Evolutionary conservation across 2,329 filamentous ascomycete species (phyloP).

Genomic region (Penicillium verrucosum): DNA sequence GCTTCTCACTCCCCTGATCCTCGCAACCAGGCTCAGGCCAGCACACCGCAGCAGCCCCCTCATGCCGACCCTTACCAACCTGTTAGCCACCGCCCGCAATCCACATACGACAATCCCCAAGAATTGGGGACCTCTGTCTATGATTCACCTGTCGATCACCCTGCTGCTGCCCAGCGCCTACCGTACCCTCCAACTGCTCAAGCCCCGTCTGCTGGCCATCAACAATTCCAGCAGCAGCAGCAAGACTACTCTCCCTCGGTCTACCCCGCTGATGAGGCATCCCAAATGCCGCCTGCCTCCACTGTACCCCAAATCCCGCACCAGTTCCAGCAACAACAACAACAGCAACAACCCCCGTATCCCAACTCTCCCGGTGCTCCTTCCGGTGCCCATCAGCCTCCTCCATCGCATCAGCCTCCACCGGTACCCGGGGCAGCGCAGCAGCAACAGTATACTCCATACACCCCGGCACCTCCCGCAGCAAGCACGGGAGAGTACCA

Average conservation of each 20-base stretch:
- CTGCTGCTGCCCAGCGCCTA: slow-evolving; percentile 28
- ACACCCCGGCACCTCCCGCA: slow-evolving; percentile 25
- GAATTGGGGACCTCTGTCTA: slow-evolving; percentile 76
- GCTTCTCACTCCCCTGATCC: slow-evolving; percentile 42
- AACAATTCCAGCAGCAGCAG: slow-evolving; percentile 34
- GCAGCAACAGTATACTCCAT: slow-evolving; percentile 34
- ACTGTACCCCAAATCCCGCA: slow-evolving; percentile 14
- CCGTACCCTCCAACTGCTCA: slow-evolving; percentile 32
- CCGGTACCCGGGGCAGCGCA: slow-evolving; percentile 33
- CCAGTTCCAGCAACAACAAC: slow-evolving; percentile 22
- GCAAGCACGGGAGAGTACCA: slow-evolving; percentile 33
- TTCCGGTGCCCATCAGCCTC: slow-evolving; percentile 28
- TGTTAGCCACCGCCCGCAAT: slow-evolving; percentile 57
- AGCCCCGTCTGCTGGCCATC: slow-evolving; percentile 26
- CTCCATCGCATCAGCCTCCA: slow-evolving; percentile 36
- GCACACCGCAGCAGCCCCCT: slow-evolving; percentile 49
- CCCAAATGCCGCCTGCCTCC: slow-evolving; percentile 19
- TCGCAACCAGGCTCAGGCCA: slow-evolving; percentile 34
- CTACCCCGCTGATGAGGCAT: slow-evolving; percentile 38
- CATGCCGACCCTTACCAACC: slow-evolving; percentile 46
- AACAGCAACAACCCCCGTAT: slow-evolving; percentile 31
- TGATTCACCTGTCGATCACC: slow-evolving; percentile 63
- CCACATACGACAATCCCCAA: slow-evolving; percentile 69
- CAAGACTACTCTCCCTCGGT: slow-evolving; percentile 41
- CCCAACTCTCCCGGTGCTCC: slow-evolving; percentile 28